Base-by-base conservation (phyloP, 805 yeast species). In the Hanseniaspora meyeri region DNA sequence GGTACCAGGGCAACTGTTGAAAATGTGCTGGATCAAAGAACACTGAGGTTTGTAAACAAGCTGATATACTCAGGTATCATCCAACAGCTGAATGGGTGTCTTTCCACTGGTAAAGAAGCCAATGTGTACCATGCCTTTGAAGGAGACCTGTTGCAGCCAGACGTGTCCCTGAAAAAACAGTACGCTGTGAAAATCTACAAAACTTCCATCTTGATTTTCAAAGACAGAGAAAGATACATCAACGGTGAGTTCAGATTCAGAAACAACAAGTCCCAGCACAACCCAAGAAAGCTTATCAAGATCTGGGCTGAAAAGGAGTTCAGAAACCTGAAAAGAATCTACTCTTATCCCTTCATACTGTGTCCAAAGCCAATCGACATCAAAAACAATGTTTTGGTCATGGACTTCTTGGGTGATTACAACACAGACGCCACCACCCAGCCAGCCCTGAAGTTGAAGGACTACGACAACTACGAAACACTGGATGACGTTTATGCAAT, bases 251-350 rank as follows among this genome's bases (percentile, higher is more conserved):
- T 80, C 69, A 74, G 99, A 57, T 93, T 93, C 71, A 74, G 97
- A 65, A 85, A 87, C 65, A 77, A 87, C 7, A 87, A 91, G 63
- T 79, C 81, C 42, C 89, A 87, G 64, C 88, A 89, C 61, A 93
- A 93, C 65, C 97, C 97, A 10, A 77, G 98, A 65, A 91, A 91
- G 66, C 91, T 93, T 97, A 96, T 93, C 60, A 88, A 87, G 68
- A 78, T 90, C 27, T 93, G 99, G 99, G 97, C 98, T 0, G 98
- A 93, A 68, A 93, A 93, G 66, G 99, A 93, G 71, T 91, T 90
- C 62, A 73, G 99, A 57, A 93, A 93, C 66, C 75, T 93, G 68
- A 91, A 87, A 68, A 77, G 99, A 65, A 74, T 93, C 20, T 73
- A 85, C 67, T 66, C 77, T 48, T 77, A 82, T 57, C 95, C 95